These are phyloP conservation scores for Byssochlamys sp. DNA, from an alignment of 2,329 filamentous ascomycete species.

Conservation along the genomic window DNA sequence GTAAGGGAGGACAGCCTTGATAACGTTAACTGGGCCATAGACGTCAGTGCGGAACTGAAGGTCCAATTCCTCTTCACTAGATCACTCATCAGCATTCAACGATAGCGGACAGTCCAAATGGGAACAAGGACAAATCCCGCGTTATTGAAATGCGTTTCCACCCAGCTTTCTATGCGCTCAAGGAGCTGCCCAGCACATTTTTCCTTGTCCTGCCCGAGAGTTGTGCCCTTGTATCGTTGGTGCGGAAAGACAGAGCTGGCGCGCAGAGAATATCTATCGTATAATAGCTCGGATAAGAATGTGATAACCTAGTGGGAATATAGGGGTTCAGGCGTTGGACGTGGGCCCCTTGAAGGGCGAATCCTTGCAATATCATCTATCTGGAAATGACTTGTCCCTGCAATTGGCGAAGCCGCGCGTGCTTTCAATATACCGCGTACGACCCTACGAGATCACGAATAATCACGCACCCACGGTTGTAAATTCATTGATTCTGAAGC, in stretches of 20 bases:
- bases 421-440: too few relatives aligned
- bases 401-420: too few relatives aligned
- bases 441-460: too few relatives aligned
- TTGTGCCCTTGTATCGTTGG: slow-evolving; percentile 33
- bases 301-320: slow-evolving; percentile 46
- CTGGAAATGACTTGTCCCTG: too few relatives aligned
- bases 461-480: too few relatives aligned
- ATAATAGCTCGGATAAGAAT: slow-evolving; percentile 47
- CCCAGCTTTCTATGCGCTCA: slow-evolving; percentile 43
- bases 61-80: slow-evolving; percentile 33
- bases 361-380: too few relatives aligned
- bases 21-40: slow-evolving; percentile 38
- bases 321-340: slow-evolving; percentile 24
- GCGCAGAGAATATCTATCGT: slow-evolving; percentile 45
- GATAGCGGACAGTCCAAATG: too few relatives aligned
- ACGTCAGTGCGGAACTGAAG: slow-evolving; percentile 39
- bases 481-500: too few relatives aligned
- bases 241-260: slow-evolving; percentile 39
- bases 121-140: too few relatives aligned
- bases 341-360: slow-evolving; percentile 22
- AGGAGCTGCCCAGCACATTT: slow-evolving; percentile 34
- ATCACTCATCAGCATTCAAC: too few relatives aligned
- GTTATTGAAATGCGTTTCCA: slow-evolving; percentile 40
- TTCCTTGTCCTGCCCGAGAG: slow-evolving; percentile 35
- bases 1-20: slow-evolving; percentile 31